Conservation (phyloP, 1,284 basidiomycete genomes). For the Apiotrichum porosum region DNA sequence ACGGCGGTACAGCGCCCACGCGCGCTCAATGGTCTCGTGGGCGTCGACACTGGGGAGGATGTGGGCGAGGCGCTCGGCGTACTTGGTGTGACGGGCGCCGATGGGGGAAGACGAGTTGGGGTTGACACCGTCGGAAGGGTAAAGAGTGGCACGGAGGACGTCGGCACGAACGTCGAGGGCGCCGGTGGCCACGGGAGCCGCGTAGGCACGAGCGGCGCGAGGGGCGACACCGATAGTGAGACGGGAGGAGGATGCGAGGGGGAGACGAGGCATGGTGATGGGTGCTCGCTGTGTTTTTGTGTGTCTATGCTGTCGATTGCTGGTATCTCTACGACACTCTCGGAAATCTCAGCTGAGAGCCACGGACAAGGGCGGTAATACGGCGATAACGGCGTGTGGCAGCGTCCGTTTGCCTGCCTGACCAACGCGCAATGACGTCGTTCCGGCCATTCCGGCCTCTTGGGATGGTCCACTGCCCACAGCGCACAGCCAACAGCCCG, state of each 20-base stretch:
- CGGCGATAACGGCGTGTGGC: too few relatives aligned
- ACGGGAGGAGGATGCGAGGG: conserved; percentile 6
- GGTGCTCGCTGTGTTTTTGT: background rate
- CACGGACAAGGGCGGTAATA: too few relatives aligned
- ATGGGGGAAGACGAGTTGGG: conserved; percentile 56
- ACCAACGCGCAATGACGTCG: too few relatives aligned
- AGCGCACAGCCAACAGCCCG: too few relatives aligned
- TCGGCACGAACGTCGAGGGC: conserved; percentile 42
- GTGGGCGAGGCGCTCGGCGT: conserved; percentile 62
- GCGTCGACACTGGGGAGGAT: conserved; percentile 79
- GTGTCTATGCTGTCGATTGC: too few relatives aligned
- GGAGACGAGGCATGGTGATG: conserved; percentile 1
- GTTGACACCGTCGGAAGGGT: conserved; percentile 61
- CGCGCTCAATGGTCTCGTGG: conserved; percentile 88
- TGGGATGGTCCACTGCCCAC: too few relatives aligned
- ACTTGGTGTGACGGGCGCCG: conserved; percentile 73
- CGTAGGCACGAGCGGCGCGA: background rate
- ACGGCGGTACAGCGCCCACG: conserved; percentile 77
- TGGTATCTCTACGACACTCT: too few relatives aligned
- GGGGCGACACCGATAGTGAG: background rate
- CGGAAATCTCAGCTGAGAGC: too few relatives aligned
- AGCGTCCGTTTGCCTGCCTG: too few relatives aligned
- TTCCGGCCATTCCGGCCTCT: too few relatives aligned
- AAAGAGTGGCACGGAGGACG: conserved; percentile 68
- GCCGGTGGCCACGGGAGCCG: too few relatives aligned